Evolutionary conservation across 345 rosid genomes (phyloP), one percentile per base, ranked within the genome.

Genomic region (Clausena lansium): DNA sequence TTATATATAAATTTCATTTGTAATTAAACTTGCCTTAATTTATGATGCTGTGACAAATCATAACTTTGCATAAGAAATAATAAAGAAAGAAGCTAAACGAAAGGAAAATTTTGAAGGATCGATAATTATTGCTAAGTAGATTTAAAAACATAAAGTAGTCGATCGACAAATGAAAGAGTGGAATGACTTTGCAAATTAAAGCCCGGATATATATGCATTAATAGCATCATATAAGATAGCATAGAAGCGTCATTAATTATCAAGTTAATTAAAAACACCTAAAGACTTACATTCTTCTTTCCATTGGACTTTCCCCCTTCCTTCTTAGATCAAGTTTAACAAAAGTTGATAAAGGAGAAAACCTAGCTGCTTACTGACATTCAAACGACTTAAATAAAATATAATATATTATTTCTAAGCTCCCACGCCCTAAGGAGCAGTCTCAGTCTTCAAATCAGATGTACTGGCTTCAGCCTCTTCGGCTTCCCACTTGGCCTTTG

Each of bases 401-500:
- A 62, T 2, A 2, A 63, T 15, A 63, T 22, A 6, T 33, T 17
- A 33, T 4, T 33, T 71, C 22, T 1, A 15, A 50, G 7, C 24
- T 22, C 61, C 54, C 73, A 59, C 55, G 33, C 20, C 13, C 9
- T 82, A 87, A 78, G 85, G 91, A 77, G 86, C 83, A 55, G 89
- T 84, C 85, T 91, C 86, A 7, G 88, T 73, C 79, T 80, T 87
- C 83, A 91, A n/a, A 33, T 33, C 2, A 28, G 78, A 57, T 73
- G 90, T 68, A 33, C 77, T 84, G 35, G 86, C 59, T 78, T 81
- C 89, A 41, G 84, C 78, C 77, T 85, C 91, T n/a, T 81, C 91
- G n/a, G 81, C 83, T 67, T 90, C 92, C 92, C 94, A 90, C 76
- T 67, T 84, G 2, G 82, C 83, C 85, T 86, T 81, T 4, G 86